A percentile compares a stretch with the other conserved stretches of the same genome.
Conservation (phyloP, 2,329 filamentous ascomycete species). For the Curvularia verruculosa region DNA sequence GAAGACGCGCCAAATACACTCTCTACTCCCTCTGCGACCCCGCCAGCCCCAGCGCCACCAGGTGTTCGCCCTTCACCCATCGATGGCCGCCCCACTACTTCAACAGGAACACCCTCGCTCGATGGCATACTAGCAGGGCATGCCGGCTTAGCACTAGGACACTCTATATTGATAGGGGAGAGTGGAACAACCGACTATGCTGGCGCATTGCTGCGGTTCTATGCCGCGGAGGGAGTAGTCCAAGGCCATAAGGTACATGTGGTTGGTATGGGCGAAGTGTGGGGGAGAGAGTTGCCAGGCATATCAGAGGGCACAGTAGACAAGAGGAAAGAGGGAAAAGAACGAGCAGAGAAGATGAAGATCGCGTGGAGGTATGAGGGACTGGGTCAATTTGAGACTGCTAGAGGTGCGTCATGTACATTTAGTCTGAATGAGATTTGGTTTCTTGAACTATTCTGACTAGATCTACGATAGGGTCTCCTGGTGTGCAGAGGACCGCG, state of each 20-base stretch:
- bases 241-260: conserved; percentile 91
- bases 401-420: conserved; percentile 63
- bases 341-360: conserved; percentile 76
- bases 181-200: conserved; percentile 93
- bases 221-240: conserved; percentile 88
- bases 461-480: conserved; percentile 23
- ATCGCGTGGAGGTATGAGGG: conserved; percentile 98
- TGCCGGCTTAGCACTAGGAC: conserved; percentile 81
- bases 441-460: conserved; percentile 23
- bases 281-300: conserved; percentile 84
- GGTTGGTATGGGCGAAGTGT: conserved; percentile 77
- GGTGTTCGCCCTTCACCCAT: conserved; percentile 83
- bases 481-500: conserved; percentile 24
- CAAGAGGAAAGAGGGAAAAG: conserved; percentile 38
- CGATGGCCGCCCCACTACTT: conserved; percentile 86
- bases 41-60: conserved; percentile 23
- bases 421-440: conserved; percentile 26
- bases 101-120: conserved; percentile 85
- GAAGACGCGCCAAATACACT: conserved; percentile 21
- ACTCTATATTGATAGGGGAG: conserved; percentile 81
- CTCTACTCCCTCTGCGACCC: conserved; percentile 19
- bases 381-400: conserved; percentile 71
- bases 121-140: conserved; percentile 87
- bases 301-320: conserved; percentile 57
- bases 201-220: conserved; percentile 82